A percentile compares a stretch with the other conserved stretches of the same genome.
Evolutionary conservation across 2,329 filamentous ascomycete species (phyloP).

Genomic region (Lasiodiplodia theobromae): DNA sequence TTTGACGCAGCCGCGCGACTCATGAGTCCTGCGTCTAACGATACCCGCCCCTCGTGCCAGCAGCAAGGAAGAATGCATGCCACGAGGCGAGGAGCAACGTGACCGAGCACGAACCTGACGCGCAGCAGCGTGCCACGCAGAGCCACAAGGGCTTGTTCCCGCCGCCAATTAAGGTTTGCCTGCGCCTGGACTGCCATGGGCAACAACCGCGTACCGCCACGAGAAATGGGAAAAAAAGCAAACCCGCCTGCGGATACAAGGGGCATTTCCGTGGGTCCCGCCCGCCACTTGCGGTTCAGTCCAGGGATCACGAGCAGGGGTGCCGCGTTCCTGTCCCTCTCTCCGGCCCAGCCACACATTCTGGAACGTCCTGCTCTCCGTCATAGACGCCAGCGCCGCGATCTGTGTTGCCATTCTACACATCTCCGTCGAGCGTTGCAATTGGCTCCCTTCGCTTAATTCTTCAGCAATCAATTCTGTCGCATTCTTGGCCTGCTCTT

Average conservation of each 20-base stretch:
- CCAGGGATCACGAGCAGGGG: conserved; percentile 20
- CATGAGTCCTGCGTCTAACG: conserved; percentile 12
- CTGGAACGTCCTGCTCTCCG: neutral
- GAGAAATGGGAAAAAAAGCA: neutral
- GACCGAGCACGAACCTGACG: conserved; percentile 8
- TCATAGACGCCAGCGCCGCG: neutral
- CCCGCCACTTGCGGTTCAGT: neutral
- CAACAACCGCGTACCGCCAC: neutral
- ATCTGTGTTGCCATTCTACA: neutral
- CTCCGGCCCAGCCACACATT: neutral
- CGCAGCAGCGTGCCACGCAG: conserved; percentile 24
- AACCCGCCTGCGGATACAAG: neutral
- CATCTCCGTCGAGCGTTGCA: neutral
- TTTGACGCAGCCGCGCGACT: conserved; percentile 1
- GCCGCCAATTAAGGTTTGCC: conserved; percentile 21
- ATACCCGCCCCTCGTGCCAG: conserved; percentile 17
- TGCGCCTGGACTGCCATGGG: neutral
- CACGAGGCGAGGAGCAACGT: conserved; percentile 6
- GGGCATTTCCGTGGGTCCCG: neutral
- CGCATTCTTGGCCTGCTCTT: neutral
- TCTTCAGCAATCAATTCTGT: neutral
- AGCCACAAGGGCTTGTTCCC: conserved; percentile 19
- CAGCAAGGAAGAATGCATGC: conserved; percentile 8
- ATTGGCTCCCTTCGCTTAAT: too few relatives aligned
- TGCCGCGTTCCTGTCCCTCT: conserved; percentile 1